Conservation (phyloP, 108 stramenopile genomes). For the Cyclotella atomus region DNA sequence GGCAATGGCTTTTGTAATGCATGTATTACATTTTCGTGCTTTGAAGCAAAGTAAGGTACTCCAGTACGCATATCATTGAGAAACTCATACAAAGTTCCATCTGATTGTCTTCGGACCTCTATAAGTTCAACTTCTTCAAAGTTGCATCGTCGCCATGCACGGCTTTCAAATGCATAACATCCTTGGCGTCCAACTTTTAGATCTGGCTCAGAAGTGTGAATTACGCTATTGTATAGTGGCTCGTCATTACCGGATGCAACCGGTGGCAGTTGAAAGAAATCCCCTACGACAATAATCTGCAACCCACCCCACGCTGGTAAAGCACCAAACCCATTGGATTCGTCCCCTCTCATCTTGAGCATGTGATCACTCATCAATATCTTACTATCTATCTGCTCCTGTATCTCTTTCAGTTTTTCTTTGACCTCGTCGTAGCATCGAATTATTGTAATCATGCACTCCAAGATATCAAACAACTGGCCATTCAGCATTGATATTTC, state of each 20-base stretch:
- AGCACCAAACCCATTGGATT: conserved; percentile 23
- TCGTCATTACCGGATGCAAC: conserved; percentile 33
- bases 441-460: conserved; percentile 58
- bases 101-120: conserved; percentile 1
- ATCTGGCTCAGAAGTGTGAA: conserved; percentile 22
- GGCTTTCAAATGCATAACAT: conserved; percentile 56
- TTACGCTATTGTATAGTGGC: conserved; percentile 19
- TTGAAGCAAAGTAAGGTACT: conserved; percentile 4
- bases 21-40: conserved; percentile 1
- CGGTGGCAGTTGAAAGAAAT: conserved; percentile 87
- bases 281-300: conserved; percentile 75
- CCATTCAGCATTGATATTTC: conserved; percentile 68
- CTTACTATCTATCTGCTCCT: background rate
- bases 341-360: conserved; percentile 41
- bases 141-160: background rate
- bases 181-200: conserved; percentile 42
- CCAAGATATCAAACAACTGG: conserved; percentile 68
- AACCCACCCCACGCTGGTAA: conserved; percentile 76
- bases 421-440: conserved; percentile 29
- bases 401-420: background rate
- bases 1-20: conserved; percentile 22
- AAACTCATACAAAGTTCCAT: background rate
- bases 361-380: conserved; percentile 17
- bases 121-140: background rate
- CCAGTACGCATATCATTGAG: conserved; percentile 50